A percentile compares a stretch with the other conserved stretches of the same genome.
Conservation (phyloP, 2,329 filamentous ascomycete species). For the Fusarium coicis region DNA sequence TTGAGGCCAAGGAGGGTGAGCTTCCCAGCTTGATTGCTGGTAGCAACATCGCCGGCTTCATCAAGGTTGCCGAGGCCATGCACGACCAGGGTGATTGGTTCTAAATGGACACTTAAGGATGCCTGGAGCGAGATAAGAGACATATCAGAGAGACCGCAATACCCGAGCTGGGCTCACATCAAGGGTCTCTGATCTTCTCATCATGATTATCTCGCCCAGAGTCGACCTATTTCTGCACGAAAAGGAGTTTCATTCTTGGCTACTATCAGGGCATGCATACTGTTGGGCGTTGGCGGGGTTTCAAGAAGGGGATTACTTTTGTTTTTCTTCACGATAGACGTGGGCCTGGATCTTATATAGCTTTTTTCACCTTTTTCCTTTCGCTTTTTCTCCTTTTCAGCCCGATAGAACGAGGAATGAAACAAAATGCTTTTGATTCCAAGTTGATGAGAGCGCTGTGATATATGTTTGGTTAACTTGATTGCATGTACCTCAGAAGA, state of each 20-base stretch:
- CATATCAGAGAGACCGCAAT: slow-evolving; percentile 27
- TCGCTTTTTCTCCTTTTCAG: slow-evolving; percentile 27
- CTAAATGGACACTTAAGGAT: slow-evolving; percentile 15
- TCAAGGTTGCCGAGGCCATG: slow-evolving; percentile 96
- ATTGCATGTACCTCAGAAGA: neutral
- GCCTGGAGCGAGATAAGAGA: slow-evolving; percentile 17
- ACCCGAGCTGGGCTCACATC: slow-evolving; percentile 42
- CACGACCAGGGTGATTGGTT: slow-evolving; percentile 97
- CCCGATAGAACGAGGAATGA: slow-evolving; percentile 39
- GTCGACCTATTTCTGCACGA: slow-evolving; percentile 16
- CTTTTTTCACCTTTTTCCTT: neutral
- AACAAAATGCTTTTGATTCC: slow-evolving; percentile 16
- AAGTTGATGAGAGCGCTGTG: neutral
- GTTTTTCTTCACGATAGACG: slow-evolving; percentile 31
- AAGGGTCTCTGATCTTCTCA: slow-evolving; percentile 27
- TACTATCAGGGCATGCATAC: slow-evolving; percentile 41
- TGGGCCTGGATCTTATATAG: slow-evolving; percentile 16
- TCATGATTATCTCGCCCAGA: neutral
- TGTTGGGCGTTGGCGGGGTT: slow-evolving; percentile 44
- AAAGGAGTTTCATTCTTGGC: slow-evolving; percentile 36
- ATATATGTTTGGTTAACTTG: neutral
- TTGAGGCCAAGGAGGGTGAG: slow-evolving; percentile 80
- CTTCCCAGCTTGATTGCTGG: slow-evolving; percentile 91
- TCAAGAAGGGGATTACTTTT: slow-evolving; percentile 29
- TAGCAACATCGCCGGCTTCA: slow-evolving; percentile 97